Evolutionary conservation across 495 filamentous ascomycete genomes (phyloP).

Genomic region (Opeltia flavorubescens): DNA sequence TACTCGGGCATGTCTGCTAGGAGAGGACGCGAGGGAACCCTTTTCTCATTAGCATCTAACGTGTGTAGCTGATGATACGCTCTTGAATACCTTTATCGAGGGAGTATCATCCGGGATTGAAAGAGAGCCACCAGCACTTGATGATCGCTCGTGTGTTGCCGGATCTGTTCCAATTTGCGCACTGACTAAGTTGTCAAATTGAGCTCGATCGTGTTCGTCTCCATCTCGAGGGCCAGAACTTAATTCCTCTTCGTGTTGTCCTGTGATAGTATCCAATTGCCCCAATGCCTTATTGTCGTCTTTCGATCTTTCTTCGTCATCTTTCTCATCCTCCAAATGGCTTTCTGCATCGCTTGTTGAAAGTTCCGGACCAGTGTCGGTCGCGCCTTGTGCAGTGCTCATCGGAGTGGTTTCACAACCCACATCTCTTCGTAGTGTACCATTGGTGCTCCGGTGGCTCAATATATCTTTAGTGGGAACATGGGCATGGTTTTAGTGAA

Average conservation of each 20-base stretch:
- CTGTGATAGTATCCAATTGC: too few relatives aligned
- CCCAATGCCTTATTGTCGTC: not conserved
- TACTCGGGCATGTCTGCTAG: conserved; percentile 45
- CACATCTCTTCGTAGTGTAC: conserved; percentile 14
- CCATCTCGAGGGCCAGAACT: too few relatives aligned
- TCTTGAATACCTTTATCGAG: conserved; percentile 81
- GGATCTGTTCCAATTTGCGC: too few relatives aligned
- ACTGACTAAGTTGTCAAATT: too few relatives aligned
- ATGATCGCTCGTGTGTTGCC: conserved; percentile 10
- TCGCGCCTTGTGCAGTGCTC: conserved; percentile 19
- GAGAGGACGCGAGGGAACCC: conserved; percentile 73
- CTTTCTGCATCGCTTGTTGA: not conserved
- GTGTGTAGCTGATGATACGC: too few relatives aligned
- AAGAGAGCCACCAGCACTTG: conserved; percentile 34
- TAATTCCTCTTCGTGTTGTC: too few relatives aligned
- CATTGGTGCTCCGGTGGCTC: conserved; percentile 7
- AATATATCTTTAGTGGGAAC: too few relatives aligned
- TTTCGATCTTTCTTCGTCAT: conserved; percentile 8
- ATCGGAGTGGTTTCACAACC: conserved; percentile 15
- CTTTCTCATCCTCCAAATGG: conserved; percentile 13
- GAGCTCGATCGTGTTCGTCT: too few relatives aligned
- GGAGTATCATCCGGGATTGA: conserved; percentile 83
- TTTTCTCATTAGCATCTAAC: conserved; percentile 26
- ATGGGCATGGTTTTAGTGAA: too few relatives aligned
- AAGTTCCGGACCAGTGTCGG: conserved; percentile 13